Base-by-base conservation (phyloP, 495 filamentous ascomycete genomes). In the Tuber calosporum region DNA sequence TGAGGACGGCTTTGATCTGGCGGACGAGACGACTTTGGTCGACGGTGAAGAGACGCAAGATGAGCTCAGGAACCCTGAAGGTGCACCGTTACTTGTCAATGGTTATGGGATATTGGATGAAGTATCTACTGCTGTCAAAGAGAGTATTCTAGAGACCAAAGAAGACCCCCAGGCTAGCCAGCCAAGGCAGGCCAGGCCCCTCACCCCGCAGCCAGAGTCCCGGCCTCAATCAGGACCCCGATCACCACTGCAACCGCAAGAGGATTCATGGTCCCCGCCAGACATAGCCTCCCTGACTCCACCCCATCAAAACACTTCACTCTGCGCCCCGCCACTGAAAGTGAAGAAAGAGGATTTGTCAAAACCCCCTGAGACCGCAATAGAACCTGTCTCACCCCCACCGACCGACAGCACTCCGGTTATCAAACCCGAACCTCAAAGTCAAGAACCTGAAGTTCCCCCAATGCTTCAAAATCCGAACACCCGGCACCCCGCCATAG, bases 21-120 rank as follows among this genome's bases (percentile, higher is more conserved):
- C 37, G 38, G 70, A 37, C 7, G 74, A 58, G 22, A 58, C 22
- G 19, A 37, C 26, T 26, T 75, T 58, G 30, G 43, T 19, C 58
- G 26, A 66, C 58, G 38, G 13, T 58, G 58, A 43, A 37, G 41
- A 42, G n/a, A 43, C 53, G 26, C 38, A 66, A 62, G 72, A 38
- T 37, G 72, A 69, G 19, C 58, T 39, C 34, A 11, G 40, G 15
- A 15, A 66, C 36, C 30, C 73, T 2, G 69, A 40, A 37, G 45
- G 37, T 38, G 74, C 22, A 3, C 19, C 73, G 22, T 42, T 66
- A 20, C 40, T 70, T 71, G 43, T 67, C 43, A 38, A 40, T 62
- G 72, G 38, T 1, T 19, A 45, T 30, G 42, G 38, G 48, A 58
- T 62, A 34, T 7, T 62, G 26, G 53, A 30, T n/a, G n/a, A 11